Conservation (phyloP, 176 grass and related monocot species). For the Musa beccarii region DNA sequence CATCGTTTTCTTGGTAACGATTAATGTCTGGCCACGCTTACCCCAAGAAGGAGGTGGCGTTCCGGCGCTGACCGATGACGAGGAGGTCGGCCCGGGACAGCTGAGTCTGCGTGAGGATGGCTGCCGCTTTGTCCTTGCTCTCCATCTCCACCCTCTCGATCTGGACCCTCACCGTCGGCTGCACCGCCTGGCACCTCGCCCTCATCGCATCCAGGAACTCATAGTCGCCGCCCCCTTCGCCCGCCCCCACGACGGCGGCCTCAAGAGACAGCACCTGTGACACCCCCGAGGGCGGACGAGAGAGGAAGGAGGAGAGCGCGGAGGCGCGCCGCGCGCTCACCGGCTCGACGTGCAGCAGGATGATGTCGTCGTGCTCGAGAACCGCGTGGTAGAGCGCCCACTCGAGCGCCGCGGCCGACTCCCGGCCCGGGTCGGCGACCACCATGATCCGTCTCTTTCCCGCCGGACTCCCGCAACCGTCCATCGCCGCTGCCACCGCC, state of each 20-base stretch:
- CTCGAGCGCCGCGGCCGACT: conserved; percentile 61
- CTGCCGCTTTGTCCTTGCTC: conserved; percentile 58
- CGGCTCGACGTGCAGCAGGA: conserved; percentile 66
- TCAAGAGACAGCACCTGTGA: neutral
- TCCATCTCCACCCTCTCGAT: conserved; percentile 47
- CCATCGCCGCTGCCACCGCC: conserved; percentile 9
- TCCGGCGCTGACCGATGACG: conserved; percentile 59
- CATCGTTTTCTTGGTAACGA: too few relatives aligned
- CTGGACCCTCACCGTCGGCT: conserved; percentile 45
- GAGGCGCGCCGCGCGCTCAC: conserved; percentile 4
- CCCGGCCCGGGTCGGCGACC: conserved; percentile 56
- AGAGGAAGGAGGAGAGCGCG: neutral
- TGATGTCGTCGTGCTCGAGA: conserved; percentile 55
- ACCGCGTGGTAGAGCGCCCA: conserved; percentile 74
- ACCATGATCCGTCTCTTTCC: conserved; percentile 59
- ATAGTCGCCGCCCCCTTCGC: neutral
- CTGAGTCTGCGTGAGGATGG: conserved; percentile 52
- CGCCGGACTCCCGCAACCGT: neutral
- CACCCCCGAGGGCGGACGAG: conserved; percentile 21
- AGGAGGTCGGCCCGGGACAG: conserved; percentile 52
- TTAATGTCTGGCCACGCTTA: conserved; percentile 1
- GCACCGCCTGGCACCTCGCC: conserved; percentile 41
- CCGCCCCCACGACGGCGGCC: neutral
- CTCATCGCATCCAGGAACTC: conserved; percentile 67
- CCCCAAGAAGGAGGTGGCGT: conserved; percentile 44